Percentiles rank a stretch among this genome's conserved stretches.
phyloP scores from a whole-genome alignment of 1,284 basidiomycete genomes.

The Athelia sp. region DNA sequence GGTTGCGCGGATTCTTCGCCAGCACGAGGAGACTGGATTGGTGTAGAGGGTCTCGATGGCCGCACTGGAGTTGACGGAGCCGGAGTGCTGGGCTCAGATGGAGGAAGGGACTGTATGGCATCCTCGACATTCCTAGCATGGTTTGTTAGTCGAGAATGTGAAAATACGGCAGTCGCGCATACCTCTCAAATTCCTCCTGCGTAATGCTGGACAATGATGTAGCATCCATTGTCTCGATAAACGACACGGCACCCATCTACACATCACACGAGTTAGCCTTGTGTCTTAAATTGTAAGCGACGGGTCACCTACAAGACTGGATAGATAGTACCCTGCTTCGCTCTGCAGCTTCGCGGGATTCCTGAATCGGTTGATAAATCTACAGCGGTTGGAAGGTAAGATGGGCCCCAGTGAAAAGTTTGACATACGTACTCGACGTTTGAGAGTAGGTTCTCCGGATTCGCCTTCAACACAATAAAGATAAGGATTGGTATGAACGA shows the following conservation, averaged over 20 bases:
- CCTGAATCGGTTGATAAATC: constrained; percentile 94
- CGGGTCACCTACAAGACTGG: constrained; percentile 68
- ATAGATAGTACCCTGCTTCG: constrained; percentile 96
- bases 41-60: constrained; percentile 21
- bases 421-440: constrained; percentile 79
- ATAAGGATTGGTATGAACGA: constrained; percentile 95
- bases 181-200: constrained; percentile 89
- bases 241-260: constrained; percentile 88
- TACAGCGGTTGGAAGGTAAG: constrained; percentile 20
- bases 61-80: constrained; percentile 19
- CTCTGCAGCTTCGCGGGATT: constrained; percentile 88
- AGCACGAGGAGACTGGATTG: constrained; percentile 40
- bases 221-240: constrained; percentile 97
- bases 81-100: constrained; percentile 40
- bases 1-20: constrained; percentile 86
- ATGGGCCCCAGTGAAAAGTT: not conserved
- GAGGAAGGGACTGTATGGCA: constrained; percentile 74
- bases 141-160: constrained; percentile 2
- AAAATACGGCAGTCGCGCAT: constrained; percentile 17
- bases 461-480: constrained; percentile 89
- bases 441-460: constrained; percentile 89
- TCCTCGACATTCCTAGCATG: constrained; percentile 71
- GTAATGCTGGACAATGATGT: constrained; percentile 89
- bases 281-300: not conserved
- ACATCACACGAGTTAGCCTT: not conserved